phyloP scores from a whole-genome alignment of 257 asterid species.

The Echium plantagineum region DNA sequence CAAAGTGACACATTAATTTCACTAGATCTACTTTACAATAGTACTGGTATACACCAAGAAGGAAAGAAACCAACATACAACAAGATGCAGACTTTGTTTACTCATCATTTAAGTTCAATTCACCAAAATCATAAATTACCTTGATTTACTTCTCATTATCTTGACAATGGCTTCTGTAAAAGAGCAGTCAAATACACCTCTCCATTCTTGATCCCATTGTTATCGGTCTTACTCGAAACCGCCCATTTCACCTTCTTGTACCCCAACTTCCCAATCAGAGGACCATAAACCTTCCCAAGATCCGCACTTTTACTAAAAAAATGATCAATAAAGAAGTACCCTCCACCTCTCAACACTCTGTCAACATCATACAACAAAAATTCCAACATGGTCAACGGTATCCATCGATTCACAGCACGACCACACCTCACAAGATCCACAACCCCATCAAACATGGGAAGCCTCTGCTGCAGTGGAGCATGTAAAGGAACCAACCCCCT shows the following conservation, averaged over 20 bases:
- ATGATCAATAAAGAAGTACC: slow-evolving; percentile 72
- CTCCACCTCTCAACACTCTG: slow-evolving; percentile 87
- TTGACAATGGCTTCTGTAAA: slow-evolving; percentile 75
- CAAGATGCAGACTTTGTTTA: not conserved
- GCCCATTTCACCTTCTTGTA: slow-evolving; percentile 98
- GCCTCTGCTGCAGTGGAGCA: slow-evolving; percentile 86
- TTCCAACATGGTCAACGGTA: slow-evolving; percentile 57
- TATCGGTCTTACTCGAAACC: slow-evolving; percentile 60
- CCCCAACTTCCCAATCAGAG: slow-evolving; percentile 71
- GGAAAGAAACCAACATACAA: not conserved
- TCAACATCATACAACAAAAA: slow-evolving; percentile 82
- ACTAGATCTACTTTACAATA: not conserved
- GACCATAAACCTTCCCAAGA: slow-evolving; percentile 69
- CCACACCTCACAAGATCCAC: slow-evolving; percentile 92
- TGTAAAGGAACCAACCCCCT: slow-evolving; percentile 86
- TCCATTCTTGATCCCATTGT: slow-evolving; percentile 69
- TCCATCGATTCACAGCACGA: slow-evolving; percentile 90
- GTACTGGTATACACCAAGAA: not conserved
- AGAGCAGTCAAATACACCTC: slow-evolving; percentile 89
- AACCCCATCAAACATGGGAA: slow-evolving; percentile 85
- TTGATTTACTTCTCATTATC: slow-evolving; percentile 24
- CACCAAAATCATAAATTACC: slow-evolving; percentile 22
- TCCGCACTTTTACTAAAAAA: slow-evolving; percentile 71
- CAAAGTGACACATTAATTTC: not conserved
- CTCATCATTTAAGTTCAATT: not conserved